Conservation (phyloP, 2,329 filamentous ascomycete genomes). For the Neocucurbitaria cava region DNA sequence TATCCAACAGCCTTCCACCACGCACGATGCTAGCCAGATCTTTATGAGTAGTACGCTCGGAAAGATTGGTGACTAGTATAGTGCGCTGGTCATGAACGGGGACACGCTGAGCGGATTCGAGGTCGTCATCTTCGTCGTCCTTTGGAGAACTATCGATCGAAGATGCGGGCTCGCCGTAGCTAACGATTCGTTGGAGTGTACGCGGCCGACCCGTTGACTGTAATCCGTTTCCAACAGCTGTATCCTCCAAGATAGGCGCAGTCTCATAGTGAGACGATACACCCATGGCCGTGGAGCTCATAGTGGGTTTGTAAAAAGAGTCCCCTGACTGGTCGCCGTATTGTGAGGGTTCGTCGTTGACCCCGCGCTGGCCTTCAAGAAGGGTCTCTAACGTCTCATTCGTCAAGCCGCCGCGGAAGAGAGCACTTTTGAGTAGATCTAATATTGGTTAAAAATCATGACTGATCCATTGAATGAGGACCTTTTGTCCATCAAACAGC, state of each 20-base stretch:
- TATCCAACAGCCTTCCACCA: conserved; percentile 73
- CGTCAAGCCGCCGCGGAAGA: conserved; percentile 60
- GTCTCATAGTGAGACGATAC: conserved; percentile 5
- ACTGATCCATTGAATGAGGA: not conserved
- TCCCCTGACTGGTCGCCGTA: conserved; percentile 24
- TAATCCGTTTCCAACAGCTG: conserved; percentile 24
- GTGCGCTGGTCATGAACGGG: conserved; percentile 59
- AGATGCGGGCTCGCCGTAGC: conserved; percentile 25
- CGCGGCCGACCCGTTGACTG: conserved; percentile 16
- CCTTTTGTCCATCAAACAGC: not conserved
- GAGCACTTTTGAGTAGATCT: conserved; percentile 56
- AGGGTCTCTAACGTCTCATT: conserved; percentile 58
- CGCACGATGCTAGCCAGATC: conserved; percentile 71
- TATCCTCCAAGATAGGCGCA: conserved; percentile 26
- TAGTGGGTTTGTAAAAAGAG: conserved; percentile 12
- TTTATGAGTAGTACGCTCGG: conserved; percentile 67
- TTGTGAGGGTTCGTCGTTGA: conserved; percentile 18
- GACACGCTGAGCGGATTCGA: conserved; percentile 14
- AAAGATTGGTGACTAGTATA: conserved; percentile 67
- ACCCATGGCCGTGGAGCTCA: conserved; percentile 16
- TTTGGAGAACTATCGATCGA: conserved; percentile 20
- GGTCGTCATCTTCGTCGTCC: conserved; percentile 20
- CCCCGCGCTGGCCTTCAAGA: conserved; percentile 41
- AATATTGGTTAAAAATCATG: conserved; percentile 4
- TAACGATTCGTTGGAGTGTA: conserved; percentile 20